Base-by-base conservation (phyloP, 1,284 basidiomycete species). In the Pseudozyma sp. region DNA sequence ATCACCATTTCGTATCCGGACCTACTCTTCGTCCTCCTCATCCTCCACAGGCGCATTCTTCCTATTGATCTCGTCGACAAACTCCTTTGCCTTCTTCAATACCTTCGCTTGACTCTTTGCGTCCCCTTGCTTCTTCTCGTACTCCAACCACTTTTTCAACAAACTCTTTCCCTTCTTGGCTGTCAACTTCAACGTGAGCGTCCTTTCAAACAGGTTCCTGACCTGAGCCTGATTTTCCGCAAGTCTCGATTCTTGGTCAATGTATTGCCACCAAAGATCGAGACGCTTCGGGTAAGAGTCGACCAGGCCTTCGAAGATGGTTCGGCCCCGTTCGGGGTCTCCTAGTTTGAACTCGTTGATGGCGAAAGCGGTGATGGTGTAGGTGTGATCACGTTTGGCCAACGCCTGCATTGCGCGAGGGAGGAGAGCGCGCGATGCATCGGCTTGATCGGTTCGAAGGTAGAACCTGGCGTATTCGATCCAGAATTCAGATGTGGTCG, bases 251-350 rank as follows among this genome's bases (percentile, higher is more conserved):
- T 98, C 93, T 91, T 97, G 95, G 84, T 99, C 97, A 83, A 98
- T 91, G 86, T 99, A 99, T 60, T 98, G 88, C 62, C 92, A 93
- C 95, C 97, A 99, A 44, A 98, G 87, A 85, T 99, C 96, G 87
- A 95, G 91, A 52, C 94, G 90, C 85, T 95, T 97, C 3, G 95
- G 91, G 86, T 97, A 93, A 14, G 92, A 93, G 83, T 96, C 94
- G 35, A 99, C 88, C 60, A 99, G 92, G 40, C 96, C 97, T 85
- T 99, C 97, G 71, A 97, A 99, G 59, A 99, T 89, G 0, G 96
- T 98, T 83, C 93, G 92, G 19, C 95, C 97, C 52, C 96, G 90
- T 86, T 99, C 97, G 1, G 93, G 88, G 74, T 98, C 95, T 13
- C 95, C 97, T 36, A 92, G 87, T 85, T 93, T 95, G 87, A 97